A percentile compares a stretch with the other conserved stretches of the same genome.
Evolutionary conservation across 208 protist genomes (phyloP).

Genomic region (Leishmania turanica): DNA sequence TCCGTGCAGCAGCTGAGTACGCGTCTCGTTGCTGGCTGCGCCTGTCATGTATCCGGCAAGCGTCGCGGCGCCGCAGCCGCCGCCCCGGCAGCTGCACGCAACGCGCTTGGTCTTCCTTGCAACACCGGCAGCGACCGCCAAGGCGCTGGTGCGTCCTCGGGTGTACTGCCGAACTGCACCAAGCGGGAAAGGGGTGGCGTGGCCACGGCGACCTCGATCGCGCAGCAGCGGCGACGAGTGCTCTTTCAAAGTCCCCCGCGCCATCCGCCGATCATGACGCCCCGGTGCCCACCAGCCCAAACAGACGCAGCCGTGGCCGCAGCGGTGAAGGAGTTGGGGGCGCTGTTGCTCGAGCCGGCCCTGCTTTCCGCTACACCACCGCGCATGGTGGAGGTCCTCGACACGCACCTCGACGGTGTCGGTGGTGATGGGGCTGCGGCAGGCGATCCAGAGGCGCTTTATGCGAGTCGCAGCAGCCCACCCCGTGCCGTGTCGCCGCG

Average conservation of each 20-base stretch:
- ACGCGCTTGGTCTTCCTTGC: neutral
- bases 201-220: neutral
- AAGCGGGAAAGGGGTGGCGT: neutral
- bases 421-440: constrained; percentile 1
- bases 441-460: neutral
- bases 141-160: neutral
- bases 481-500: neutral
- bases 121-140: neutral
- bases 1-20: constrained; percentile 14
- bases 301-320: neutral
- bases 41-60: constrained; percentile 30
- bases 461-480: neutral
- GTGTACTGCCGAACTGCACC: neutral
- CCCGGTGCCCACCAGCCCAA: neutral
- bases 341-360: neutral
- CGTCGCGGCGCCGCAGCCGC: constrained; percentile 14
- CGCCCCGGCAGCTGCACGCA: neutral
- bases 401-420: neutral
- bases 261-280: neutral
- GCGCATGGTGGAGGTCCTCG: neutral
- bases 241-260: constrained; percentile 16
- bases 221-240: constrained; percentile 6
- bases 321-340: constrained; percentile 9
- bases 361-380: neutral
- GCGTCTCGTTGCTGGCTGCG: constrained; percentile 23